Evolutionary conservation across 2,329 filamentous ascomycete genomes (phyloP), one percentile per base, ranked within the genome.

Genomic region (Xylariaceae sp.): DNA sequence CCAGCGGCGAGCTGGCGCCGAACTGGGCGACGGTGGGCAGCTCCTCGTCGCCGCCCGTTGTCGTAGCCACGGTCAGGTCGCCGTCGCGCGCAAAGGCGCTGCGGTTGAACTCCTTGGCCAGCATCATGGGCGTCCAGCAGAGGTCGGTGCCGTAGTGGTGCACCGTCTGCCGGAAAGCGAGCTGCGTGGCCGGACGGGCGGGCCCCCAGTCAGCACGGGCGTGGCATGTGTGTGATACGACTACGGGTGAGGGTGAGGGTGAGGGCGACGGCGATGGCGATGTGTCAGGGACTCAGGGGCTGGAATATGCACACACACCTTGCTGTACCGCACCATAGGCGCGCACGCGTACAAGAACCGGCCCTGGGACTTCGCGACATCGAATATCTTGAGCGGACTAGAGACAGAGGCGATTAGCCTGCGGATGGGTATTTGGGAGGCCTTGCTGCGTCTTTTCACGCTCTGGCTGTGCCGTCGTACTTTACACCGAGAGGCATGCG

Each of bases 111-210:
- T 81, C 77, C 49, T 80, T 81, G 32, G 77, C 76, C 3, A 81
- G 61, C 35, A 81, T 75, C 80, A 84, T 84, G 27, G 80, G 80
- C 2, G 79, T 83, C 72, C 80, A 84, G 44, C 72, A 77, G 5
- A 84, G 53, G 52, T 84, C 79, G 12, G 73, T 72, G 30, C 72
- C 74, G 53, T 80, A 83, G 30, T 72, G 63, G 40, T 76, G 68
- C 3, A 79, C 75, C 0, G 80, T 78, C 45, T 82, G 72, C 30
- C 80, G 72, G 51, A 85, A 84, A 29, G 80, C 79, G 26, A 84
- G 68, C 46, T 46, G 13, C 14, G 30, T 17, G 5, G 16, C 22
- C 3, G 6, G 26, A 38, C 24, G 19, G 25, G n/a, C n/a, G 3
- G 3, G 16, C 13, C 14, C 12, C 23, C 23, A 32, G 38, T 32